phyloP scores from a whole-genome alignment of 73 alveolate genomes.

The Paramecium pentaurelia region DNA sequence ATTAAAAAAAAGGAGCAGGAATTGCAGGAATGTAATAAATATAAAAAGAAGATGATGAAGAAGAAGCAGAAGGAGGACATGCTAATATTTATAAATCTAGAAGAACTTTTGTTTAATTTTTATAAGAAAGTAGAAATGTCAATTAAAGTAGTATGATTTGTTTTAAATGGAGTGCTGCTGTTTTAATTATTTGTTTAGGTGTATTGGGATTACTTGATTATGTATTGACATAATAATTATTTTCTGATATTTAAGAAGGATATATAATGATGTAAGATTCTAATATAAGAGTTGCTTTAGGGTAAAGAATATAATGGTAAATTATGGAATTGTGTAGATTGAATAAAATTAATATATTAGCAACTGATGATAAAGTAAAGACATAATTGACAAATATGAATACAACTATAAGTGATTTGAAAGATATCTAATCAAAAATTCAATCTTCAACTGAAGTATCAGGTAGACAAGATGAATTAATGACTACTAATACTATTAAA shows the following conservation, averaged over 20 bases:
- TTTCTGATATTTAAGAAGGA: not conserved
- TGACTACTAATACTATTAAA: constrained; percentile 18
- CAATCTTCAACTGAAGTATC: not conserved
- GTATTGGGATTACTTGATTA: constrained; percentile 46
- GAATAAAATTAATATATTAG: not conserved
- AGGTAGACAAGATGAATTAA: not conserved
- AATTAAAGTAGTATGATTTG: constrained; percentile 37
- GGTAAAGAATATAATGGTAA: constrained; percentile 20
- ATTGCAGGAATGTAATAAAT: not conserved
- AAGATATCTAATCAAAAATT: not conserved
- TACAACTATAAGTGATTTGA: constrained; percentile 6
- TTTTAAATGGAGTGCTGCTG: constrained; percentile 58
- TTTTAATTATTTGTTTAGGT: not conserved
- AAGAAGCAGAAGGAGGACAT: constrained; percentile 53
- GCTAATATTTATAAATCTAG: constrained; percentile 56
- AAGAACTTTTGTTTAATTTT: constrained; percentile 39
- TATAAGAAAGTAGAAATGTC: constrained; percentile 49
- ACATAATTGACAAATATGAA: constrained; percentile 8
- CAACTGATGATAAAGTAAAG: not conserved
- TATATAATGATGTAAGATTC: constrained; percentile 39
- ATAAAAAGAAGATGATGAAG: constrained; percentile 28
- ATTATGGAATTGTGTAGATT: constrained; percentile 8
- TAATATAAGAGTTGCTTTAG: constrained; percentile 43
- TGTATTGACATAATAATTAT: constrained; percentile 26
- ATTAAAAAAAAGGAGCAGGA: not conserved